Conservation (phyloP, 164 flowering plant species). For the Vitis labrusca region DNA sequence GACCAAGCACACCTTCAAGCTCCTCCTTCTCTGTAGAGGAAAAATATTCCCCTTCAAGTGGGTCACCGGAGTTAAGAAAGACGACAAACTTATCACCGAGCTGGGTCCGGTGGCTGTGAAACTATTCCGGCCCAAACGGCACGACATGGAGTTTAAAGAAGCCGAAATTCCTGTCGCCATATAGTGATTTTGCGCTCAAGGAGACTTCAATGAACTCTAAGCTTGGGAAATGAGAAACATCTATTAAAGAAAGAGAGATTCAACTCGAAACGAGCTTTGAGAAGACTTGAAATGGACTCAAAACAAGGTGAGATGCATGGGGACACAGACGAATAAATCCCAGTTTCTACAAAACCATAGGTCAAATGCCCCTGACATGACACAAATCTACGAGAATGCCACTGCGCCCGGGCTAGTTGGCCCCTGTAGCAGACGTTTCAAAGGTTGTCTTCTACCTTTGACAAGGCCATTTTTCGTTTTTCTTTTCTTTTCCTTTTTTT, state of each 20-base stretch:
- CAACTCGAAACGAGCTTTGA: too few relatives aligned
- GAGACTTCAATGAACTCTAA: neutral
- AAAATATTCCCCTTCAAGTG: neutral
- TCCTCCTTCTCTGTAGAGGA: neutral
- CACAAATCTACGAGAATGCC: too few relatives aligned
- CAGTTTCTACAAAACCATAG: too few relatives aligned
- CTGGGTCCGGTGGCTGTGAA: conserved; percentile 16
- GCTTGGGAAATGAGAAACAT: neutral
- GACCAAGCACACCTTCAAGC: conserved; percentile 8
- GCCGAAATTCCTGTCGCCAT: conserved; percentile 33
- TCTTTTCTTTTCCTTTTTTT: too few relatives aligned
- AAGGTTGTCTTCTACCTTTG: too few relatives aligned
- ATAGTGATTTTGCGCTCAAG: conserved; percentile 10
- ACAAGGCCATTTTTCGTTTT: too few relatives aligned
- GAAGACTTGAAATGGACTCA: too few relatives aligned
- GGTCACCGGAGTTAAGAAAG: neutral
- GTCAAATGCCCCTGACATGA: too few relatives aligned
- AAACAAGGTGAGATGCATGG: too few relatives aligned
- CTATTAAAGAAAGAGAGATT: conserved; percentile 1
- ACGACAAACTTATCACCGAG: neutral
- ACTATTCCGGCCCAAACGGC: conserved; percentile 9
- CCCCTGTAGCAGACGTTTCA: too few relatives aligned
- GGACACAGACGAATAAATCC: too few relatives aligned
- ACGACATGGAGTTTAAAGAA: conserved; percentile 16
- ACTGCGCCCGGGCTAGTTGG: too few relatives aligned